Percentiles rank a stretch among this genome's conserved stretches.
phyloP scores from a whole-genome alignment of 2,329 filamentous ascomycete genomes.

The Phyllosticta paracitricarpa region DNA sequence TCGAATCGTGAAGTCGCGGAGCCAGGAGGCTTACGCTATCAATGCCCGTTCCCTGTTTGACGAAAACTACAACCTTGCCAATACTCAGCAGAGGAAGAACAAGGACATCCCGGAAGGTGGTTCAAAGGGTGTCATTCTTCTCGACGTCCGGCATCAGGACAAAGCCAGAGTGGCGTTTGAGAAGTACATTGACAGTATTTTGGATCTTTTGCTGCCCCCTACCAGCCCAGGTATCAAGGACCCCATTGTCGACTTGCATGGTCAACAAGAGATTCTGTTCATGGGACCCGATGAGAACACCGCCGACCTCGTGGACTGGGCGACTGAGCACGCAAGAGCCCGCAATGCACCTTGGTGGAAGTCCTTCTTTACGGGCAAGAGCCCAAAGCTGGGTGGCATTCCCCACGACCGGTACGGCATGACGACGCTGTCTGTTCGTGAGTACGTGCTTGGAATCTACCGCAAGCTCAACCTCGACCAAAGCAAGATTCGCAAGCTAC shows the following conservation, averaged over 20 bases:
- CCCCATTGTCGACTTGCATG: conserved; percentile 89
- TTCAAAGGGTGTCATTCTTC: conserved; percentile 92
- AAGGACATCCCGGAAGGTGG: conserved; percentile 98
- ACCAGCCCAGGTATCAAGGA: conserved; percentile 96
- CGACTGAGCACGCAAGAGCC: conserved; percentile 82
- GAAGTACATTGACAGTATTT: conserved; percentile 98
- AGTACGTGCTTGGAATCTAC: conserved; percentile 95
- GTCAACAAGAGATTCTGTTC: conserved; percentile 94
- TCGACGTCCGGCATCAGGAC: conserved; percentile 90
- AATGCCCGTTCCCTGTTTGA: conserved; percentile 95
- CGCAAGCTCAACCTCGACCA: conserved; percentile 88
- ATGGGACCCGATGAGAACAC: conserved; percentile 99
- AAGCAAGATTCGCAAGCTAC: conserved; percentile 78
- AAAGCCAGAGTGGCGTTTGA: conserved; percentile 88
- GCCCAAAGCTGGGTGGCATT: conserved; percentile 88
- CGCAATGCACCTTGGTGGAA: conserved; percentile 98
- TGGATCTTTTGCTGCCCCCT: conserved; percentile 85
- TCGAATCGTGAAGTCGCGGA: conserved; percentile 95
- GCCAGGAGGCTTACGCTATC: conserved; percentile 90
- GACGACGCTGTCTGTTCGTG: conserved; percentile 92
- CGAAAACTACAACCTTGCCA: conserved; percentile 96
- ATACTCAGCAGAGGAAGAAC: conserved; percentile 98
- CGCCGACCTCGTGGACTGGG: conserved; percentile 93
- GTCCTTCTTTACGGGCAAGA: conserved; percentile 99
- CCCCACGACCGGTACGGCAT: conserved; percentile 95